Percentiles rank a stretch among this genome's conserved stretches.
These are phyloP conservation scores for Phaeosphaeria sp. DNA, from an alignment of 2,329 filamentous ascomycete species.

Conservation along the genomic window DNA sequence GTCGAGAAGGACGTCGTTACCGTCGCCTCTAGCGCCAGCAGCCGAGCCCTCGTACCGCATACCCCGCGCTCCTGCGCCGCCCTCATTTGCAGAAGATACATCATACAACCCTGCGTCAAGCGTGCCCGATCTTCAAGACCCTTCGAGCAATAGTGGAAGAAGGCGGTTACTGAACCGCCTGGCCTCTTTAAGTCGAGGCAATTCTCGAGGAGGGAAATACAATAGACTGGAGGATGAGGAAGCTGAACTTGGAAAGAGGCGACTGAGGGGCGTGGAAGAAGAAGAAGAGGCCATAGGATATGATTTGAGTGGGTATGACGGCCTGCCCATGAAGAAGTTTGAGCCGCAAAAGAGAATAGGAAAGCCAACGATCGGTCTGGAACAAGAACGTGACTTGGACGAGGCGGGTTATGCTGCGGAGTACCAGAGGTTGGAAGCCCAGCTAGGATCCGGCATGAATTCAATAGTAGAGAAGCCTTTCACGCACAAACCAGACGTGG, in stretches of 20 bases:
- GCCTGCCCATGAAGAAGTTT: constrained; percentile 36
- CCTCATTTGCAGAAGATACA: constrained; percentile 37
- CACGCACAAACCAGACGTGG: constrained; percentile 21
- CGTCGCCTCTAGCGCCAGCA: constrained; percentile 36
- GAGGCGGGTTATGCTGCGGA: constrained; percentile 45
- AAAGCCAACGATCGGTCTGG: constrained; percentile 20
- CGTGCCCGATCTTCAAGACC: constrained; percentile 24
- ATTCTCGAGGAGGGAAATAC: constrained; percentile 29
- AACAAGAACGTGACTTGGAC: constrained; percentile 27
- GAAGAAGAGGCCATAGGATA: constrained; percentile 36
- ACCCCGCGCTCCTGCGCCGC: constrained; percentile 40
- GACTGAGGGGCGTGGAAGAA: constrained; percentile 36
- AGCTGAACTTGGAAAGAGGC: constrained; percentile 11
- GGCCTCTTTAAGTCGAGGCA: constrained; percentile 30
- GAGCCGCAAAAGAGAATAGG: constrained; percentile 15
- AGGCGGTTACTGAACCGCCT: constrained; percentile 41
- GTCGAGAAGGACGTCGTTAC: constrained; percentile 37
- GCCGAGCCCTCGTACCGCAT: constrained; percentile 37
- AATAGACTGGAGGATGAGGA: constrained; percentile 44
- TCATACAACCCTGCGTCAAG: constrained; percentile 35
- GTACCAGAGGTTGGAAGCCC: constrained; percentile 42
- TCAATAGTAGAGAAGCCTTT: constrained; percentile 45
- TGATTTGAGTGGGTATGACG: constrained; percentile 37
- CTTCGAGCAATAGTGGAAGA: constrained; percentile 31
- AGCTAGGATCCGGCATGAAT: constrained; percentile 47